These are phyloP conservation scores for Metschnikowia lochheadii DNA, from an alignment of 805 yeast genomes.

Conservation along the genomic window DNA sequence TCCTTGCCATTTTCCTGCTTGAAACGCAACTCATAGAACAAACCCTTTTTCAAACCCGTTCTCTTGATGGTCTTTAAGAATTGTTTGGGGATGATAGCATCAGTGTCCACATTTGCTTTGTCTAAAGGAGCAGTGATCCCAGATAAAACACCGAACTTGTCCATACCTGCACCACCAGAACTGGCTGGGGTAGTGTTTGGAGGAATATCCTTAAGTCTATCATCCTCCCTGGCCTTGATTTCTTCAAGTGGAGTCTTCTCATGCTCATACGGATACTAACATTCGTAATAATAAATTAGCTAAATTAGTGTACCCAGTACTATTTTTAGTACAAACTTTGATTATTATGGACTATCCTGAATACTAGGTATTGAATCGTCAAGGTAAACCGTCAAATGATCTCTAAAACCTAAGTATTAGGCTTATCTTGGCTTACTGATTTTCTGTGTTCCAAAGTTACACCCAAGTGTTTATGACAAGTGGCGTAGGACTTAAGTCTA, in stretches of 20 bases:
- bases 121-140: slow-evolving; percentile 94
- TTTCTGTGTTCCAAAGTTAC: slow-evolving; percentile 38
- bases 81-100: slow-evolving; percentile 98
- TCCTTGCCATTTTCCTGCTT: slow-evolving; percentile 63
- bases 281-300: no score
- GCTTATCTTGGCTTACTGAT: no score
- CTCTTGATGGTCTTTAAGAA: slow-evolving; percentile 96
- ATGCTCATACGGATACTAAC: no score
- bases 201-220: slow-evolving; percentile 60
- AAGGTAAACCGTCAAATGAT: no score
- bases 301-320: no score
- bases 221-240: slow-evolving; percentile 47
- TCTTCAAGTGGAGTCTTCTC: slow-evolving; percentile 60
- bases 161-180: slow-evolving; percentile 53
- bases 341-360: no score
- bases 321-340: no score
- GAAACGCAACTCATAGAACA: slow-evolving; percentile 89
- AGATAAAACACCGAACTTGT: slow-evolving; percentile 66
- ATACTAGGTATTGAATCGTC: no score
- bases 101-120: slow-evolving; percentile 95
- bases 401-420: no score
- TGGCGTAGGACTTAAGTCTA: slow-evolving; percentile 40
- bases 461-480: slow-evolving; percentile 36
- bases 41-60: slow-evolving; percentile 85
- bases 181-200: slow-evolving; percentile 27